Base-by-base conservation (phyloP, 2,329 filamentous ascomycete species). In the Colletotrichum navitas region DNA sequence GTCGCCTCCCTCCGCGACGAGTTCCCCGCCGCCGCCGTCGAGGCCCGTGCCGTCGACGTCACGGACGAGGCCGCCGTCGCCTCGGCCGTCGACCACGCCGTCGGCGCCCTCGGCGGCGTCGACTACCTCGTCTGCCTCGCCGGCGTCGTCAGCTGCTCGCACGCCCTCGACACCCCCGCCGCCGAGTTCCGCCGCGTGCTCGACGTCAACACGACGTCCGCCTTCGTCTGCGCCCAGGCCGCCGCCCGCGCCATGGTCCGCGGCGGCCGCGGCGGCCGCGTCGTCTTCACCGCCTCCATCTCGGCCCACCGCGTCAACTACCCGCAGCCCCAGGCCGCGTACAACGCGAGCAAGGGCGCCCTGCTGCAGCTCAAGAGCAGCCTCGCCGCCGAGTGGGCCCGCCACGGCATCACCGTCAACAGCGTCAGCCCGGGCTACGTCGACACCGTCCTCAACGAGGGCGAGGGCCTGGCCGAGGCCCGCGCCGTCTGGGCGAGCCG, bases 351-450 rank as follows among this genome's bases (percentile, higher is more conserved):
- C 74, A 95, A 95, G 79, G 89, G 91, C 0, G 91, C 88, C 0
- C 79, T 94, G 1, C 75, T 92, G 39, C 87, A 88, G 62, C 79
- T 94, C 74, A 90, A 89, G 61, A 88, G 86, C 74, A 90, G 85
- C 45, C 80, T 94, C 21, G 92, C 92, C 0, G 91, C 90, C 0
- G 93, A 95, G 79, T 94, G 92, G 92, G 90, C 90, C 1, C 81
- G 83, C 1, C 86, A 91, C 77, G 92, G 93, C 0, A 93, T 95
- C 72, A 81, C 91, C 3, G 90, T 92, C 6, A 94, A 95, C 75
- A 88, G 85, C 24, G 85, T 95, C 55, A 90, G 86, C 49, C 93
- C 93, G 0, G 92, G 92, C 0, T 94, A 94, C 75, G 93, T 94
- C 89, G 92, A 93, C 76, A 94, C 92, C 0, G 88, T 93, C 16